Evolutionary conservation across 345 rosid species (phyloP), one percentile per base, ranked within the genome.

Genomic region (Physaria fendleri): DNA sequence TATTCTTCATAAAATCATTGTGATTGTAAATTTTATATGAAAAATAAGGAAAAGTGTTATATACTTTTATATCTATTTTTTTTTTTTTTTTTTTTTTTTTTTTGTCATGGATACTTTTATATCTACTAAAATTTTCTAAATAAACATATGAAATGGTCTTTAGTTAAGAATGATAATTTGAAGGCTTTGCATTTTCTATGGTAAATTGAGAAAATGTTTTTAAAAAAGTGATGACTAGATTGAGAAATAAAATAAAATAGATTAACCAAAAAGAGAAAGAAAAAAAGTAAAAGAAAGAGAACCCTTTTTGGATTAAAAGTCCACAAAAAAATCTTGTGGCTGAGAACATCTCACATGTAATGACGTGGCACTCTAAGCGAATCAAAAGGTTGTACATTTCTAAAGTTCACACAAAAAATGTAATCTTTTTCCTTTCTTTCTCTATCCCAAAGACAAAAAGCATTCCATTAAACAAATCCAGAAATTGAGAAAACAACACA

Each of bases 261-360:
- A 47, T 43, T 43, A 66, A 47, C 72, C 33, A 24, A 62, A 49
- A 54, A 49, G 54, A 60, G 56, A 68, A 68, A 33, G 33, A 41
- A 24, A 38, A 55, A 15, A 16, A 44, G 12, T 11, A 21, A 21
- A 13, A 3, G 11, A 13, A 34, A 34, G 5, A 4, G 3, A 12
- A 37, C 5, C 17, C 13, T 54, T 69, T 54, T 48, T 1, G 0
- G 0, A 35, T 5, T 44, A 73, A 66, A 63, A 77, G 79, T 79
- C 92, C 83, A 84, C 82, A 79, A 77, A 76, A 37, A 32, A 13
- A 74, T 57, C 74, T 76, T 80, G 89, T 85, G 97, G 97, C 88
- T 83, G 71, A 79, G 64, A 82, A 80, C 74, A 22, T 22, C 23
- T 59, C 64, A 61, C 50, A 28, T 13, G 2, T n/a, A 74, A 46